phyloP scores from a whole-genome alignment of 2,329 filamentous ascomycete genomes.

The Cryphonectria carpinicola region DNA sequence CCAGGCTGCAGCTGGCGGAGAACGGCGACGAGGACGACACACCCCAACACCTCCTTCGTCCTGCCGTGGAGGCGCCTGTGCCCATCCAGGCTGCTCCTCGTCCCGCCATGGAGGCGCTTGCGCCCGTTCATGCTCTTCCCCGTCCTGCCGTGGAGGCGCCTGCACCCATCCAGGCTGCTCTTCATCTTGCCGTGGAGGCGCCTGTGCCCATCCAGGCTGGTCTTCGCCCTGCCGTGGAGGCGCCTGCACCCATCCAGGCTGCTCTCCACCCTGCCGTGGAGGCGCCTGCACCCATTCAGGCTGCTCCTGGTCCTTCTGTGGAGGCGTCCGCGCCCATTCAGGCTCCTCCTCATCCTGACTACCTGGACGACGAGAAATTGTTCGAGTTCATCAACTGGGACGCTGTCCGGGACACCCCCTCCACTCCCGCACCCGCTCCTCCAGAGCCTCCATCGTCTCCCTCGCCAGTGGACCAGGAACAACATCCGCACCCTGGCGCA shows the following conservation, averaged over 20 bases:
- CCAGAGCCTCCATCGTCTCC: no score
- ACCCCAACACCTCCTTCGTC: neutral
- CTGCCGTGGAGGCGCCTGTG: neutral
- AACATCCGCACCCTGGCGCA: neutral
- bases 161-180: no score
- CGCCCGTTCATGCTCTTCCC: no score
- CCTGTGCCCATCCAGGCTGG: neutral
- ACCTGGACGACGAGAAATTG: no score
- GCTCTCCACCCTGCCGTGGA: no score
- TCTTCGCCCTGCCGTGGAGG: neutral
- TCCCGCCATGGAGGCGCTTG: neutral
- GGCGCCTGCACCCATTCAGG: no score
- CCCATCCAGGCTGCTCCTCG: neutral
- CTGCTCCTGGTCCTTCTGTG: no score
- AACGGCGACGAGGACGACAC: neutral
- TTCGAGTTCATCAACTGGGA: neutral
- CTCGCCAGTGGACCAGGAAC: neutral
- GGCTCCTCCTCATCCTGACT: neutral
- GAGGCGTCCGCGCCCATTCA: no score
- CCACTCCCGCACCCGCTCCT: neutral
- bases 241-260: no score
- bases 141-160: neutral
- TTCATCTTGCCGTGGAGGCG: neutral
- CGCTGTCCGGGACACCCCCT: neutral
- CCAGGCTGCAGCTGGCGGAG: neutral